Evolutionary conservation across 306 rosid species (phyloP).

Genomic region (Spatholobus suberectus): DNA sequence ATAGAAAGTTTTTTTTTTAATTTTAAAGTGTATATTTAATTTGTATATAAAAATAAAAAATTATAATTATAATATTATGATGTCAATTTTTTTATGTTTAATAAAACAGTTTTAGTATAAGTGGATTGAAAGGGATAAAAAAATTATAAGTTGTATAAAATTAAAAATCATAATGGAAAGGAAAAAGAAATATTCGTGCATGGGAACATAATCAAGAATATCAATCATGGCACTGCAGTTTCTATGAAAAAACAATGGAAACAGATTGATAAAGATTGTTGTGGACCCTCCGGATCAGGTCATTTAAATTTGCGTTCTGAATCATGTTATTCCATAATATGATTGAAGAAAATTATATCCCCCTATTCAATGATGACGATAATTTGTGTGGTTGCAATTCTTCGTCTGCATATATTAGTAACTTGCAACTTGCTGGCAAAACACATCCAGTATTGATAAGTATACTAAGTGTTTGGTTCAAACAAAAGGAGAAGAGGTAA

Average conservation of each 20-base stretch:
- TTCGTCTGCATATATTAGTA: background rate
- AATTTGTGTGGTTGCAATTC: background rate
- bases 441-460: background rate
- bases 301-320: background rate
- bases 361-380: background rate
- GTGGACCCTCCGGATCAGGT: conserved; percentile 51
- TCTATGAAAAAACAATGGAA: conserved; percentile 28
- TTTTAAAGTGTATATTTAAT: background rate
- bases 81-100: background rate
- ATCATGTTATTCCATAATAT: conserved; percentile 32
- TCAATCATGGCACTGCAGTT: conserved; percentile 32
- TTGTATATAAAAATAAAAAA: background rate
- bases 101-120: background rate
- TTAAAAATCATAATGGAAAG: conserved; percentile 46
- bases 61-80: background rate
- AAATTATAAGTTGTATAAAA: background rate
- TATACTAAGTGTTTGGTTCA: background rate
- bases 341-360: background rate
- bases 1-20: background rate
- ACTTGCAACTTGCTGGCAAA: background rate
- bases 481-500: background rate
- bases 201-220: conserved; percentile 49
- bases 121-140: background rate
- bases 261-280: conserved; percentile 1
- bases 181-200: conserved; percentile 34